Base-by-base conservation (phyloP, 495 filamentous ascomycete genomes). In the Lasiosphaeria ovina region DNA sequence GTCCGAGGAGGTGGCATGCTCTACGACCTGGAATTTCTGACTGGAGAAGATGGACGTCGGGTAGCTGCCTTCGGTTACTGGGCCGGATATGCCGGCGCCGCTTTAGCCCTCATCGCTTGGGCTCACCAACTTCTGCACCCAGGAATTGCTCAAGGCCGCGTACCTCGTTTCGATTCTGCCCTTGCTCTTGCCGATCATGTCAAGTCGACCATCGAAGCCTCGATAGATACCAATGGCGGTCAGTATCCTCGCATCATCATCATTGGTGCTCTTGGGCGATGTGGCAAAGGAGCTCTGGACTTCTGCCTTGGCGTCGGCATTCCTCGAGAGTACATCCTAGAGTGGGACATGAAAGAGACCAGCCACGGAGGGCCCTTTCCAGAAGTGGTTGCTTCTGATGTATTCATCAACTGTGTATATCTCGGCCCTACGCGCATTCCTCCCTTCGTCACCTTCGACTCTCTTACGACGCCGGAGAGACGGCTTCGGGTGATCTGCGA, bases 321-420 rank as follows among this genome's bases (percentile, higher is more conserved):
- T 50, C 80, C 84, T n/a, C 80, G 85, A 9, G 80, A 81, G 60
- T 80, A 87, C 60, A 82, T 93, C 64, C 73, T 91, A 61, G 81
- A 90, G 77, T 96, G 91, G 91, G 92, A 95, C 79, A 79, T 96
- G 71, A 84, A 78, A 3, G 92, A 96, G 81, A 96, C 92, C 8
- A 76, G 71, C 5, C 81, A 81, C 66, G 85, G 87, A 16, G 92
- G 92, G 5, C 92, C 92, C 32, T 96, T 93, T 77, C 69, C 76
- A 56, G 92, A 96, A 76, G 91, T 95, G 66, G 75, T 87, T 53
- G 85, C 90, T 65, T 75, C 69, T 57, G 82, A 85, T 59, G 89
- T 92, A 67, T 91, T 93, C 72, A 77, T 94, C 71, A 94, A 93
- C 79, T 93, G 89, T 79, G 91, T 94, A 62, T 95, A 94, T 74